Conservation (phyloP, 345 rosid species). For the Lagerstroemia speciosa region DNA sequence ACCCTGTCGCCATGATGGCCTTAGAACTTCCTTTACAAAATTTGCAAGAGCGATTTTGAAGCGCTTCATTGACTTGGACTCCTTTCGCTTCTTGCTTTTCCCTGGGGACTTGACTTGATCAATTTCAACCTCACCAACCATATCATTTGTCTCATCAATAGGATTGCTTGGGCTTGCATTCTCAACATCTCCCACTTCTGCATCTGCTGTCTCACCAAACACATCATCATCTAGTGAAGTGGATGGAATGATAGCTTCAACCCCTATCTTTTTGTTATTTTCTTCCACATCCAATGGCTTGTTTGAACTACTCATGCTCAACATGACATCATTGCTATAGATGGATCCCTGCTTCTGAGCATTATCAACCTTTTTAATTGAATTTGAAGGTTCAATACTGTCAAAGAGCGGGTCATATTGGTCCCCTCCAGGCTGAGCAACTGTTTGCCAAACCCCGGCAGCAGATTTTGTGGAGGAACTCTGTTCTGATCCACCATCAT, state of each 20-base stretch:
- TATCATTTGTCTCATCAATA: constrained; percentile 20
- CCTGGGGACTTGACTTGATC: constrained; percentile 45
- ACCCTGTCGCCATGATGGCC: constrained; percentile 91
- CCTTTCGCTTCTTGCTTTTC: constrained; percentile 49
- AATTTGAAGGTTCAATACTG: constrained; percentile 60
- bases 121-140: constrained; percentile 38
- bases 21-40: constrained; percentile 85
- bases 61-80: constrained; percentile 56
- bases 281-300: constrained; percentile 51
- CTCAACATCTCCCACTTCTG: constrained; percentile 52
- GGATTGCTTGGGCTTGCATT: constrained; percentile 40
- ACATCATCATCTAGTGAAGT: constrained; percentile 42
- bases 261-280: constrained; percentile 35
- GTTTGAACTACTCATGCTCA: constrained; percentile 36
- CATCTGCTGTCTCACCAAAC: constrained; percentile 64
- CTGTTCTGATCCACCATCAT: constrained; percentile 31
- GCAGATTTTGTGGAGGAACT: constrained; percentile 35
- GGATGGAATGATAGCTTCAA: constrained; percentile 25
- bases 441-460: constrained; percentile 20
- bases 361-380: constrained; percentile 26
- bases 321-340: constrained; percentile 25
- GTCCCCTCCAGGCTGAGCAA: constrained; percentile 31
- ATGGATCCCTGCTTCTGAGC: constrained; percentile 34
- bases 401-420: constrained; percentile 88
- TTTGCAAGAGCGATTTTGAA: constrained; percentile 69